These are phyloP conservation scores for Hymenoscyphus salicellus DNA, from an alignment of 2,329 filamentous ascomycete species.

Conservation along the genomic window DNA sequence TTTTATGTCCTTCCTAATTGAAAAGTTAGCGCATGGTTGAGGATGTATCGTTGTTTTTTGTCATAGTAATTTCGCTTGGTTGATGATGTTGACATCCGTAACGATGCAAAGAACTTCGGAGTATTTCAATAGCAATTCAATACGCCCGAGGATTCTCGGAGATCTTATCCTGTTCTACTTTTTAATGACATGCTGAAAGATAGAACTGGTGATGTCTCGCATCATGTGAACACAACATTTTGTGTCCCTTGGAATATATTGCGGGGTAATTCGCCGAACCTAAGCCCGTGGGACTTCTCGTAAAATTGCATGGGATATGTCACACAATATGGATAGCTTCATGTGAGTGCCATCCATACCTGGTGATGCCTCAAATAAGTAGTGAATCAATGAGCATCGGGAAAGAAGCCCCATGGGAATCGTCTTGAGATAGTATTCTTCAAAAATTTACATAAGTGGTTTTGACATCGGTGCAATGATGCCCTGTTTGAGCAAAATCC, in stretches of 20 bases:
- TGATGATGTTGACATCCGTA: background rate
- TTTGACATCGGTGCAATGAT: conserved; percentile 84
- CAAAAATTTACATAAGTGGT: conserved; percentile 46
- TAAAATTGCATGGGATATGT: background rate
- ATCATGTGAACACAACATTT: conserved; percentile 1
- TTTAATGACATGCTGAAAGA: background rate
- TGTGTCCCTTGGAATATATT: background rate
- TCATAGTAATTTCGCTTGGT: background rate
- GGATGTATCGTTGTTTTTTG: background rate
- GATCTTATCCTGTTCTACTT: background rate
- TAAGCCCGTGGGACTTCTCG: background rate
- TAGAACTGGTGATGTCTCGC: background rate
- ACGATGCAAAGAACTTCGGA: background rate
- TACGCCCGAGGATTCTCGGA: background rate
- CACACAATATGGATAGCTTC: background rate
- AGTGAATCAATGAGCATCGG: background rate
- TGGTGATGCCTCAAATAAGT: background rate
- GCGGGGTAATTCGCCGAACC: conserved; percentile 1
- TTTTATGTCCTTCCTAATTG: background rate
- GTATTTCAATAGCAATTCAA: background rate
- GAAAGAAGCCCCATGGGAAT: background rate
- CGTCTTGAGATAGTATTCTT: background rate
- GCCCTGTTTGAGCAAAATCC: conserved; percentile 86
- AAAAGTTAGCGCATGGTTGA: background rate
- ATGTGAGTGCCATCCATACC: background rate